A percentile compares a stretch with the other conserved stretches of the same genome.
These are phyloP conservation scores for Arthroderma sp. DNA, from an alignment of 2,329 filamentous ascomycete genomes.

Conservation along the genomic window DNA sequence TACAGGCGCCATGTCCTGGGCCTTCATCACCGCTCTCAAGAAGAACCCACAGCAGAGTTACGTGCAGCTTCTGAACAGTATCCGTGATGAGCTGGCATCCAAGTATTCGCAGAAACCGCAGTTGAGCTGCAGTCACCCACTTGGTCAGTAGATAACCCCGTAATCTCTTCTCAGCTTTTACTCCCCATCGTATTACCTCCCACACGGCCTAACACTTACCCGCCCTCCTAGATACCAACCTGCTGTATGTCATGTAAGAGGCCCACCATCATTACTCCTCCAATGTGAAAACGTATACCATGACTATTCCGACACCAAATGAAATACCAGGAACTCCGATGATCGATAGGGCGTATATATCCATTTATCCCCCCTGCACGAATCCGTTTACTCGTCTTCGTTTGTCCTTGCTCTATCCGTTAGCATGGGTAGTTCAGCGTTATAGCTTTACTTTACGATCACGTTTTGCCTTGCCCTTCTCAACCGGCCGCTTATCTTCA, in stretches of 20 bases:
- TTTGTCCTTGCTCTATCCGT: neutral
- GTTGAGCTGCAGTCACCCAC: conserved; percentile 85
- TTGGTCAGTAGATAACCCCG: conserved; percentile 51
- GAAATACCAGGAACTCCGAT: neutral
- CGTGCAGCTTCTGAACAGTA: conserved; percentile 86
- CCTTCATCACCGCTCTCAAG: conserved; percentile 81
- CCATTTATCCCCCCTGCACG: neutral
- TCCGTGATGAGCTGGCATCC: conserved; percentile 72
- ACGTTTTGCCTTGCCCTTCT: neutral
- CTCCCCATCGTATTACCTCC: conserved; percentile 8
- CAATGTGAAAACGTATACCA: neutral
- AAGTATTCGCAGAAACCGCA: conserved; percentile 95
- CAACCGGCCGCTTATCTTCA: neutral
- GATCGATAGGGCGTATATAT: neutral
- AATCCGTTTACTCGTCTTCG: neutral
- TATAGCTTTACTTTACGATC: neutral
- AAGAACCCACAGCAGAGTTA: conserved; percentile 95
- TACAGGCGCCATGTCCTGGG: conserved; percentile 96
- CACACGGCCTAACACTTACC: conserved; percentile 13
- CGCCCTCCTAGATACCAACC: conserved; percentile 44
- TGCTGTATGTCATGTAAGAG: conserved; percentile 55
- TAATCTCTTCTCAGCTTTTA: conserved; percentile 15
- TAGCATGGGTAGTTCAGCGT: conserved; percentile 1
- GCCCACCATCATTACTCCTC: neutral
- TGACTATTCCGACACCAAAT: conserved; percentile 1